Base-by-base conservation (phyloP, 495 filamentous ascomycete species). In the Penicillium dipodomyicola region DNA sequence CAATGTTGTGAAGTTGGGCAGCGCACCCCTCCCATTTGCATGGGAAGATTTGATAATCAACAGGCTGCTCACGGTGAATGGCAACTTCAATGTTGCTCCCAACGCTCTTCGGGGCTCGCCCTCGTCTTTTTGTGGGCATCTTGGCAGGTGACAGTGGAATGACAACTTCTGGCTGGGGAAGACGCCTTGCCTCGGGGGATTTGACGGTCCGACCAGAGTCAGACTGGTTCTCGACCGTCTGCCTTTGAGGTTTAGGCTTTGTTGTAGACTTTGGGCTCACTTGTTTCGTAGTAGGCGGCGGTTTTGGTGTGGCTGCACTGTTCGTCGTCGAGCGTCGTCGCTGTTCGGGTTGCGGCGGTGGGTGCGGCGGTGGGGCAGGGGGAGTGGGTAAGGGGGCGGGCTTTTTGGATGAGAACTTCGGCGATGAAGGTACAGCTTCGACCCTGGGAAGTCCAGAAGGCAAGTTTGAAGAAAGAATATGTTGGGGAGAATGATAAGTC, bases 1-100 rank as follows among this genome's bases (percentile, higher is more conserved):
- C 80, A 32, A 91, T 65, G 64, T 92, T 92, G 59, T 93, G 89
- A 4, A 94, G 74, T 64, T 91, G 80, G 0, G 85, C 83, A 5
- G 77, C 75, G 63, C 90, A 95, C 8, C 72, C 67, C 37, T 77
- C 65, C 89, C 88, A 91, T 33, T 72, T 61, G 65, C 89, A 92
- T 37, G 76, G 69, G 67, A 76, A 87, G 12, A 83, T 70, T 39
- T 67, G 67, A 57, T 79, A 81, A 2, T 66, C 40, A 4, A 52
- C 37, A 19, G 52, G 37, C 35, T 54, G 53, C 12, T 44, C 29
- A 17, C 51, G 48, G 9, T 48, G 49, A 40, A 56, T 55, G 0
- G 42, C 47, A 12, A 63, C 63, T 22, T 60, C 57, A 25, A 62
- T 30, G 15, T 57, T 57, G 44, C 32, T 50, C n/a, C 40, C 52